Evolutionary conservation across 805 yeast species (phyloP), one percentile per base, ranked within the genome.

Genomic region (Brettanomyces nanus): DNA sequence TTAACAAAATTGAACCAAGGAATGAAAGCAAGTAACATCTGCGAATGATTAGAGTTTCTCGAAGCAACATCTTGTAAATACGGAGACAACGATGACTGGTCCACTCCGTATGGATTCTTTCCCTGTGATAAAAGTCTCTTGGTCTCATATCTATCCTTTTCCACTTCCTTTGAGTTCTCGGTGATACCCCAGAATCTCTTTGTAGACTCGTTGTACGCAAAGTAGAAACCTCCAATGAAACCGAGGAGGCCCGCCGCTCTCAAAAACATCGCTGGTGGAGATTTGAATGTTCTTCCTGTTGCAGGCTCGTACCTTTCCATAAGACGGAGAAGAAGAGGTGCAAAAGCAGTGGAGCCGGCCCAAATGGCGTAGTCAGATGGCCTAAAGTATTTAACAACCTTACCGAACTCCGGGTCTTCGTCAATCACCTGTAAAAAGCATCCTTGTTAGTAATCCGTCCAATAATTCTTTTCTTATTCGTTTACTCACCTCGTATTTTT

Each of bases 1-100:
- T 76, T 63, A 33, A 77, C 86, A 45, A 82, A 65, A 63, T 85
- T 85, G 68, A 85, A 84, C 85, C 86, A 79, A 19, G 95, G 95
- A 51, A 85, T 58, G 43, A 82, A 54, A 39, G 77, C 72, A 49
- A 79, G 55, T 39, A 68, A 63, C 40, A 75, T 58, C 52, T 75
- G 76, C 6, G 94, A 75, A 54, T 77, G 77, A 48, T 79, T 81
- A 19, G 92, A 80, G 68, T 82, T 81, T 64, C 86, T 73, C 51
- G 82, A 75, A 42, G 95, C 77, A 45, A 81, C 69, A 48, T 77
- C 82, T 59, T 84, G 85, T 51, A 80, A 60, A 66, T 85, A 73
- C 42, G 77, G 81, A 34, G 75, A 71, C 61, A 85, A 68, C 36
- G 69, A 65, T 39, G 85, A 75, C 19, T 43, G 46, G 11, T 49